Evolutionary conservation across 139 green algal genomes (phyloP), one percentile per base, ranked within the genome.

Genomic region (Trebouxia sp.): DNA sequence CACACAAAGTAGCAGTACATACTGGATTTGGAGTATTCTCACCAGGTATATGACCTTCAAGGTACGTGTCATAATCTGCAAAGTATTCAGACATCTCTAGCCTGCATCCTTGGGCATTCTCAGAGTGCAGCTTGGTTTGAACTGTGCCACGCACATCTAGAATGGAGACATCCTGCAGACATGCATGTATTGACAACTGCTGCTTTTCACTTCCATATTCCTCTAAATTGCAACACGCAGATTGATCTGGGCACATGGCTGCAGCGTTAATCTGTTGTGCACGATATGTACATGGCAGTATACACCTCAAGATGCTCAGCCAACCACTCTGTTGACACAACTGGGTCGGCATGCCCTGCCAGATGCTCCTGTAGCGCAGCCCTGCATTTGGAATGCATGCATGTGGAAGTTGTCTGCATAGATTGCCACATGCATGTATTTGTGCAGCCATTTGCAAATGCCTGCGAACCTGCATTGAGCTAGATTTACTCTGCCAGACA

Each of bases 51-150:
- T 77, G 69, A 9, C 69, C 69, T 9, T 77, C 69, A 35, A 77
- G 69, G 41, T 77, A 77, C 11, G 41, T 77, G 41, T 77, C 69
- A 55, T 77, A 77, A 28, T 77, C 39, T 56, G 69, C 69, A 53
- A 53, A 41, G 69, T 77, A 77, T 3, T 51, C 43, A 41, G 69
- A 77, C 41, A 53, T 53, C 12, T 77, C 69, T 38, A 77, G 41
- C 12, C 62, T 32, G 62, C 62, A 72, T 22, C 62, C 62, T 41
- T 72, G 62, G 42, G 62, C 37, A 28, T 77, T 77, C 24, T 32
- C 39, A 12, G 42, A 53, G 2, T 32, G 69, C 22, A 55, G 42
- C 69, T 77, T 4, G 6, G 69, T 77, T 11, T 55, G 37, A 2
- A 77, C 69, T 24, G 69, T 28, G 11, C 69, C 69, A 22, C 69